Evolutionary conservation across 257 asterid species (phyloP), one percentile per base, ranked within the genome.

Genomic region (Solanum rostratum): DNA sequence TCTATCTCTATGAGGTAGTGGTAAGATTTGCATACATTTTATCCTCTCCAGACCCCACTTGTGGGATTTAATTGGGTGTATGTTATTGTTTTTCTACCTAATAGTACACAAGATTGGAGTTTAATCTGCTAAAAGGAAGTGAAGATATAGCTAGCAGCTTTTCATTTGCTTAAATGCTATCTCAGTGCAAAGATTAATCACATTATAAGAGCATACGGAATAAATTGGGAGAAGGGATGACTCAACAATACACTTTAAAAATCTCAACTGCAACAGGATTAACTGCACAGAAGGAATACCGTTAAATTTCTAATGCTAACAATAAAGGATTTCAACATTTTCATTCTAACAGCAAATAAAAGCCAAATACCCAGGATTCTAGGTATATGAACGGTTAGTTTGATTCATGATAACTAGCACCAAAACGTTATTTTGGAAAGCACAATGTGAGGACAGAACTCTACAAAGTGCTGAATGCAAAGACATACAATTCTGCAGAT

Each of bases 401-500:
- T 76, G 82, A 76, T 49, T 49, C 82, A 76, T 27, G 62, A 76
- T 76, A 76, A 27, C 62, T 49, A 49, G 14, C 62, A 27, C 45
- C 82, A 49, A 76, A 76, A 76, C 16, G 49, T 49, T 83, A 83
- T 50, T 65, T 66, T 52, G 33, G 65, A 27, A 60, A 55, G 84
- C 73, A 81, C 73, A 69, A 69, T 52, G 70, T 11, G 69, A 83
- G 81, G 33, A 53, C 43, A 55, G 33, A 29, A 46, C 65, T 73
- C 68, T 45, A 55, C 33, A 41, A 7, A 39, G 37, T 70, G 22
- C 82, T 41, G 83, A 86, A 88, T 84, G 87, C 59, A 74, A 84
- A 30, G 22, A 66, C 53, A 60, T 82, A 71, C 39, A 22, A 76
- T 76, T 76, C 82, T 46, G 62, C 59, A 76, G 82, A 68, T 65